Evolutionary conservation across 2,329 filamentous ascomycete species (phyloP).

Genomic region (Trichoderma atrobrunneum): DNA sequence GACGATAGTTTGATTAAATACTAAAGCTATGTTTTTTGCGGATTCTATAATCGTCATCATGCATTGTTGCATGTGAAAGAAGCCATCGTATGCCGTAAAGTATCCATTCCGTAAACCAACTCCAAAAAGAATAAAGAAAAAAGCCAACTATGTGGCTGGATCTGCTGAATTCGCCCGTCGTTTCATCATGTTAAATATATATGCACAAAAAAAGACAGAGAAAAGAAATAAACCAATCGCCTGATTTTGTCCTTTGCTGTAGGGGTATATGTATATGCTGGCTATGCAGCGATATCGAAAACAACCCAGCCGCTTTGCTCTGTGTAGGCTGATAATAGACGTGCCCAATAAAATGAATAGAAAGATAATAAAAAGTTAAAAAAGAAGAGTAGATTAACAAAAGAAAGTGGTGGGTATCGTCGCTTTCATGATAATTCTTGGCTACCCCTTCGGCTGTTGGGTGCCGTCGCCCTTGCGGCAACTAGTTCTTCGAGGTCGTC

Average conservation of each 20-base stretch:
- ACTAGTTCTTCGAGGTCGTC: constrained; percentile 38
- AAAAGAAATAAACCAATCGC: not conserved
- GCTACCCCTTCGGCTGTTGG: constrained; percentile 20
- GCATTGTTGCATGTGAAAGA: not conserved
- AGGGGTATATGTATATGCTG: constrained; percentile 11
- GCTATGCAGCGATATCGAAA: not conserved
- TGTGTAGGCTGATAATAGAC: not conserved
- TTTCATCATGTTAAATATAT: not conserved
- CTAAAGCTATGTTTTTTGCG: not conserved
- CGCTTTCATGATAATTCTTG: not conserved
- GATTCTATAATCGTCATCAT: not conserved
- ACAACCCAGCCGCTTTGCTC: constrained; percentile 2
- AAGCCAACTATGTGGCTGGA: not conserved
- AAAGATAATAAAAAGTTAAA: not conserved
- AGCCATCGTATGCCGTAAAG: not conserved
- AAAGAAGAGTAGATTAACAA: not conserved
- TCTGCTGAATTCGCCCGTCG: not conserved
- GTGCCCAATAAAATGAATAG: not conserved
- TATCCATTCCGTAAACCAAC: not conserved
- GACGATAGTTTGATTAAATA: constrained; percentile 1
- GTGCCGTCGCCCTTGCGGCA: constrained; percentile 23
- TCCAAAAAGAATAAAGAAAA: not conserved
- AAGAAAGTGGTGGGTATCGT: not conserved
- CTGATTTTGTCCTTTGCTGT: constrained; percentile 2
- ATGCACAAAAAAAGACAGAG: not conserved